Conservation (phyloP, 306 rosid species). For the Prunus armeniaca region DNA sequence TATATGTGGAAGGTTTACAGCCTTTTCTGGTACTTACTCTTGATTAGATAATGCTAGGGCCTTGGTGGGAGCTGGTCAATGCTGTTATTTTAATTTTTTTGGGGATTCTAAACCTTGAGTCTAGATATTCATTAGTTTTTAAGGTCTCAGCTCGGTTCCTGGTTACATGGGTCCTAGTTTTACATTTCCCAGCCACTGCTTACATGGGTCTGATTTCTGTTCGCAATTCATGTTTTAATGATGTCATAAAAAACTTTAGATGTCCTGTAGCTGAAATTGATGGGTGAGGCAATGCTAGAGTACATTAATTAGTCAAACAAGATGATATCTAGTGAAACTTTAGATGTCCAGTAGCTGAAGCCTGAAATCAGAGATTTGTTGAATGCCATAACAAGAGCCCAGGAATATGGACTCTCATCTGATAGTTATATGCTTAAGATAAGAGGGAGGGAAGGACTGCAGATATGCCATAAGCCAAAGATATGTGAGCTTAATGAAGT, state of each 20-base stretch:
- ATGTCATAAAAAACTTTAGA: background rate
- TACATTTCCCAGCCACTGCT: background rate
- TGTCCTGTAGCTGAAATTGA: background rate
- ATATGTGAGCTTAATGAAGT: background rate
- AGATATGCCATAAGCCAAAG: background rate
- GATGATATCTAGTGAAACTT: background rate
- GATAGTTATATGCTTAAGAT: background rate
- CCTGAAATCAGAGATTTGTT: no score
- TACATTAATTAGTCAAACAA: background rate
- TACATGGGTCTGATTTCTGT: background rate
- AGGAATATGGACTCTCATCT: background rate
- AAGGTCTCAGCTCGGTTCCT: background rate
- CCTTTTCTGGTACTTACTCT: background rate
- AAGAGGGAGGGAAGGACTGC: background rate
- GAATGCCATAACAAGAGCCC: background rate
- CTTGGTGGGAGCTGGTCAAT: background rate
- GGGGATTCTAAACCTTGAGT: background rate
- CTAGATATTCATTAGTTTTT: background rate
- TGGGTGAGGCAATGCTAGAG: background rate
- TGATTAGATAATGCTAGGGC: background rate
- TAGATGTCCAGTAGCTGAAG: background rate
- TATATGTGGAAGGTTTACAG: background rate
- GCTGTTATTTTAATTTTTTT: background rate
- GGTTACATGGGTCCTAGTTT: no score
- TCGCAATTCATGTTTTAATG: background rate